A percentile compares a stretch with the other conserved stretches of the same genome.
Evolutionary conservation across 2,329 filamentous ascomycete species (phyloP).

Genomic region (Xylaria sp.): DNA sequence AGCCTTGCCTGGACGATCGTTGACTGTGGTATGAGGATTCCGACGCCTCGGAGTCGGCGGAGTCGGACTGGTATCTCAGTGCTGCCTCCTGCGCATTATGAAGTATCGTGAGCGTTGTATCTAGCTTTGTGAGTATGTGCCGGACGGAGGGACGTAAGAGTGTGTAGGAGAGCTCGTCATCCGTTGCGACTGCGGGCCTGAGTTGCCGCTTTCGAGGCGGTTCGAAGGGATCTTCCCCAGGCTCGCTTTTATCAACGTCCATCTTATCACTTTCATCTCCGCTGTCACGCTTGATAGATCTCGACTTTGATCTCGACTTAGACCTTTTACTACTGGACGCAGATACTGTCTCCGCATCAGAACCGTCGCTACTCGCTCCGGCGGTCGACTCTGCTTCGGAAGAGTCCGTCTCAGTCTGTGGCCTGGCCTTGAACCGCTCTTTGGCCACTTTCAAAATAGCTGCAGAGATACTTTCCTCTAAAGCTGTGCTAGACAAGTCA

Average conservation of each 20-base stretch:
- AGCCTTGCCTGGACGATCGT: slow-evolving; percentile 10
- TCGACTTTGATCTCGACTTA: slow-evolving; percentile 23
- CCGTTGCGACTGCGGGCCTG: slow-evolving; percentile 62
- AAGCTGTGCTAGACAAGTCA: slow-evolving; percentile 56
- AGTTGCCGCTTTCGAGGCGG: slow-evolving; percentile 28
- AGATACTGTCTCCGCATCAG: slow-evolving; percentile 20
- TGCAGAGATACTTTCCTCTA: slow-evolving; percentile 74
- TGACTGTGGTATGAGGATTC: slow-evolving; percentile 23
- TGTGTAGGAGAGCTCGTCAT: slow-evolving; percentile 68
- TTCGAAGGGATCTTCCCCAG: background rate
- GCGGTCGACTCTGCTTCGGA: slow-evolving; percentile 11
- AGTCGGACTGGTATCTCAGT: slow-evolving; percentile 34
- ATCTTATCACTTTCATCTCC: slow-evolving; percentile 26
- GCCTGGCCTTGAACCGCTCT: slow-evolving; percentile 56
- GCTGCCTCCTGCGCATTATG: slow-evolving; percentile 67
- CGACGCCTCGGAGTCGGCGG: slow-evolving; percentile 31
- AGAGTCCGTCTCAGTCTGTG: slow-evolving; percentile 33
- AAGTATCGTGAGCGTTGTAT: slow-evolving; percentile 69
- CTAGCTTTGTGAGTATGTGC: slow-evolving; percentile 71
- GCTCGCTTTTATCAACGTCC: slow-evolving; percentile 23
- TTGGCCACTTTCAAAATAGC: slow-evolving; percentile 69
- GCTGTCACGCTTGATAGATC: slow-evolving; percentile 25
- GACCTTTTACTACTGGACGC: slow-evolving; percentile 6
- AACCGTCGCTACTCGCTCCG: slow-evolving; percentile 17
- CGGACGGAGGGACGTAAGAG: slow-evolving; percentile 70